phyloP scores from a whole-genome alignment of 352 stramenopile genomes.

The Phytopythium sindhum region DNA sequence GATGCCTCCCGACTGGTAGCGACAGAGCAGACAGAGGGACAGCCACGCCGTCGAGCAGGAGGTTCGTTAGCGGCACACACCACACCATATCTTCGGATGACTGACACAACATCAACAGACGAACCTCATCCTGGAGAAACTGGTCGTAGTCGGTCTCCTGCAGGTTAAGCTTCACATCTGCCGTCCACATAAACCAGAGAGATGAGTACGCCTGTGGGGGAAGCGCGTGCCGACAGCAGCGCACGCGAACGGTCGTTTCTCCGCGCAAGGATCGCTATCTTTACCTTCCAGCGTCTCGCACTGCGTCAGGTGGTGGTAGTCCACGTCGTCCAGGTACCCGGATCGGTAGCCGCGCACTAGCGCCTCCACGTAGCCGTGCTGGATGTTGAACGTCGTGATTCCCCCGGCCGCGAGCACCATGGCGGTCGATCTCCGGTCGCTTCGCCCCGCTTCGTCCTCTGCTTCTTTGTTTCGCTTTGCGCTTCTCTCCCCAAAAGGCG shows the following conservation, averaged over 20 bases:
- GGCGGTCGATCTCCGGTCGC: neutral
- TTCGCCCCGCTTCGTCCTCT: too few relatives aligned
- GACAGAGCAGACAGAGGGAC: neutral
- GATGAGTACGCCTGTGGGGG: neutral
- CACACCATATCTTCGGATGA: neutral
- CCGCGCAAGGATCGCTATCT: too few relatives aligned
- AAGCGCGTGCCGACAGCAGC: too few relatives aligned
- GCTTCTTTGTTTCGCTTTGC: neutral
- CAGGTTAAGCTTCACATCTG: constrained; percentile 93
- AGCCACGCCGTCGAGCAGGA: too few relatives aligned
- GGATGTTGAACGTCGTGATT: constrained; percentile 97
- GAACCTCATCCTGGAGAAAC: constrained; percentile 92
- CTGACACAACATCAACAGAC: neutral
- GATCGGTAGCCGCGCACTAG: constrained; percentile 96
- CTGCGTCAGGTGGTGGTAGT: constrained; percentile 89
- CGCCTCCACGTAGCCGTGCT: constrained; percentile 97
- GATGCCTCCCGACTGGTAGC: constrained; percentile 57
- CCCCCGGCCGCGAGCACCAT: constrained; percentile 80
- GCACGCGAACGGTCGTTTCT: neutral
- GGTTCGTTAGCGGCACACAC: neutral
- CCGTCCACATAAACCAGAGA: constrained; percentile 1
- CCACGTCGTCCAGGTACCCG: constrained; percentile 85
- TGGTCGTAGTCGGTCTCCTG: constrained; percentile 98
- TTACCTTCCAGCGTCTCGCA: constrained; percentile 89
- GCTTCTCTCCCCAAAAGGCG: neutral